Conservation (phyloP, 306 rosid species). For the Malus fusca region DNA sequence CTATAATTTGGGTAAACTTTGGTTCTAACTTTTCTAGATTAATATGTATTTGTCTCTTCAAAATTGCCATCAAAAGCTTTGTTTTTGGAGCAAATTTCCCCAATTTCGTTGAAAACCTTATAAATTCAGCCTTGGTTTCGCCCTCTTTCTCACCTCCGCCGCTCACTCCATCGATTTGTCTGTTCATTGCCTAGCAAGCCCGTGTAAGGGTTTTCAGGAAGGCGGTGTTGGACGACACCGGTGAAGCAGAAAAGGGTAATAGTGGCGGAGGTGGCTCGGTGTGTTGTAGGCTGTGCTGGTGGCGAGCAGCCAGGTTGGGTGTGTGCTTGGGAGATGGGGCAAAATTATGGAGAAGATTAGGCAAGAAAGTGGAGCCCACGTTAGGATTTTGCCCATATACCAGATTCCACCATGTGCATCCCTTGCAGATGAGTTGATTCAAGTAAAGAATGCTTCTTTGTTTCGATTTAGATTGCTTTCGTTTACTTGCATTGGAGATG, state of each 20-base stretch:
- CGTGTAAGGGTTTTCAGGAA: conserved; percentile 55
- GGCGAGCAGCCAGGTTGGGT: conserved; percentile 54
- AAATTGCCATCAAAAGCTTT: too few relatives aligned
- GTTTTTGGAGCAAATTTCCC: too few relatives aligned
- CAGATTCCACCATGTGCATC: conserved; percentile 47
- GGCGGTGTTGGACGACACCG: conserved; percentile 23
- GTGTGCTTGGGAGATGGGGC: conserved; percentile 63
- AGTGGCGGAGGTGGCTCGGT: conserved; percentile 6
- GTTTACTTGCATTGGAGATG: neutral
- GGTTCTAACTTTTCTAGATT: too few relatives aligned
- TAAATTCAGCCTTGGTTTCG: too few relatives aligned
- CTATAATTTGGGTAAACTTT: too few relatives aligned
- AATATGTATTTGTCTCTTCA: too few relatives aligned
- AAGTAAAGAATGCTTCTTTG: conserved; percentile 24
- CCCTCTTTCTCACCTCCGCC: too few relatives aligned
- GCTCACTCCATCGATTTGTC: too few relatives aligned
- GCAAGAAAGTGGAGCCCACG: conserved; percentile 65
- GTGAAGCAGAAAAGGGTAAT: conserved; percentile 13
- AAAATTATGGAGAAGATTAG: conserved; percentile 61
- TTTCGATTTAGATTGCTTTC: neutral
- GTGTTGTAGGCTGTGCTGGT: conserved; percentile 52
- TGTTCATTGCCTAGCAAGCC: conserved; percentile 34
- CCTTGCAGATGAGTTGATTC: conserved; percentile 62
- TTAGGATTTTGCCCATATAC: conserved; percentile 57
- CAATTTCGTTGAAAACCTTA: too few relatives aligned